A percentile compares a stretch with the other conserved stretches of the same genome.
phyloP scores from a whole-genome alignment of 331 rosid genomes.

The Quercus phellos region DNA sequence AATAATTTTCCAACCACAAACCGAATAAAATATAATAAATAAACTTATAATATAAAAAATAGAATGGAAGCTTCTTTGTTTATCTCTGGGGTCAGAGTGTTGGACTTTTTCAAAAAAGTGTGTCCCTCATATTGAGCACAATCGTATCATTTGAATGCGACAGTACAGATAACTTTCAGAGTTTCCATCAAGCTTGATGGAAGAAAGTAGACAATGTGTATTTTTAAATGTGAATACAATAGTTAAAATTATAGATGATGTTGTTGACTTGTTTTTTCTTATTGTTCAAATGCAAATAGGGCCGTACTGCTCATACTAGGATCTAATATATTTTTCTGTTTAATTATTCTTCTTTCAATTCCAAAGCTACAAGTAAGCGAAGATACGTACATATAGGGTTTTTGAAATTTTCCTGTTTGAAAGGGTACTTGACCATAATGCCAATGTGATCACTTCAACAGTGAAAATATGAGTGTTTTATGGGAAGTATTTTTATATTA shows the following conservation, averaged over 20 bases:
- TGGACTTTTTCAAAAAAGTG: background rate
- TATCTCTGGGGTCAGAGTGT: background rate
- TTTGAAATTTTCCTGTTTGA: background rate
- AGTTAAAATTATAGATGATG: too few species aligned
- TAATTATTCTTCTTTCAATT: background rate
- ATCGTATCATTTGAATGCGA: background rate
- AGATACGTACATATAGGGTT: background rate
- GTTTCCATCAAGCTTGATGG: background rate
- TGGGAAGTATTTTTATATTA: background rate
- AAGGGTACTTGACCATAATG: background rate
- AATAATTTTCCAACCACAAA: background rate
- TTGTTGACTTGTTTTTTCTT: background rate
- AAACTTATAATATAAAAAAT: background rate
- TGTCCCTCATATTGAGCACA: background rate
- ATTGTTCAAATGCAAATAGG: background rate
- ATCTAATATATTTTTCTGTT: too few species aligned
- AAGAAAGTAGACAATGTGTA: background rate
- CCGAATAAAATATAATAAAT: background rate
- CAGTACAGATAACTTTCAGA: background rate
- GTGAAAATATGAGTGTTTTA: background rate
- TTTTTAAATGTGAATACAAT: too few species aligned
- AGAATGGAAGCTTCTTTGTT: background rate
- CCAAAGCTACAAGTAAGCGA: background rate
- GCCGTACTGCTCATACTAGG: too few species aligned
- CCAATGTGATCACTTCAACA: background rate